These are phyloP conservation scores for Lasiosphaeria hispida DNA, from an alignment of 495 filamentous ascomycete genomes.

Conservation along the genomic window DNA sequence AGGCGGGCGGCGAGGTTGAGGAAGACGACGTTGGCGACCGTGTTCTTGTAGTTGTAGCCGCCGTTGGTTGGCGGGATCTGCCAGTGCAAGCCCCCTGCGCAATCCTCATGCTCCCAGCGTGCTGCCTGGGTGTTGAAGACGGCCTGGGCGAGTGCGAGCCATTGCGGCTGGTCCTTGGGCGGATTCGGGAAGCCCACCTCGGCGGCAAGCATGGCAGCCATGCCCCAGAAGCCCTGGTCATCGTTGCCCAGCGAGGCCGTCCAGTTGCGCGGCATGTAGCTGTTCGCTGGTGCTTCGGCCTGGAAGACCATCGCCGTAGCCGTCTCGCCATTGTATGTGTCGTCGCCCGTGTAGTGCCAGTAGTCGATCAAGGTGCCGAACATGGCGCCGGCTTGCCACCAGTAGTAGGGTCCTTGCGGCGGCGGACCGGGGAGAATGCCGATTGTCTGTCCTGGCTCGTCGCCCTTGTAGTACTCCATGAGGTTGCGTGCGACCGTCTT, in stretches of 20 bases:
- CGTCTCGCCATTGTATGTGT: constrained; percentile 57
- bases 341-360: constrained; percentile 64
- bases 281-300: constrained; percentile 49
- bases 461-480: constrained; percentile 62
- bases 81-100: constrained; percentile 78
- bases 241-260: constrained; percentile 63
- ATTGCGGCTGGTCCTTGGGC: constrained; percentile 57
- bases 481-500: constrained; percentile 45
- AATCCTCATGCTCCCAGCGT: constrained; percentile 62
- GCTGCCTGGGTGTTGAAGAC: constrained; percentile 72
- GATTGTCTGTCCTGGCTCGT: constrained; percentile 55
- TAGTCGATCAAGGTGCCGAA: constrained; percentile 69
- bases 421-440: constrained; percentile 44
- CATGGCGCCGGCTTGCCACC: constrained; percentile 81
- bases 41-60: constrained; percentile 78
- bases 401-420: constrained; percentile 38
- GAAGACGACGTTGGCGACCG: constrained; percentile 64
- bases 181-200: constrained; percentile 63
- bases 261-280: constrained; percentile 64
- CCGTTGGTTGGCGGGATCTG: constrained; percentile 74
- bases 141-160: constrained; percentile 78
- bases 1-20: constrained; percentile 71
- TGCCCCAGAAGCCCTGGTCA: constrained; percentile 68
- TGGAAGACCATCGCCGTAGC: constrained; percentile 57
- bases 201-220: constrained; percentile 66